phyloP scores from a whole-genome alignment of 176 grass and related monocot genomes.

The Aegilops umbellulata region DNA sequence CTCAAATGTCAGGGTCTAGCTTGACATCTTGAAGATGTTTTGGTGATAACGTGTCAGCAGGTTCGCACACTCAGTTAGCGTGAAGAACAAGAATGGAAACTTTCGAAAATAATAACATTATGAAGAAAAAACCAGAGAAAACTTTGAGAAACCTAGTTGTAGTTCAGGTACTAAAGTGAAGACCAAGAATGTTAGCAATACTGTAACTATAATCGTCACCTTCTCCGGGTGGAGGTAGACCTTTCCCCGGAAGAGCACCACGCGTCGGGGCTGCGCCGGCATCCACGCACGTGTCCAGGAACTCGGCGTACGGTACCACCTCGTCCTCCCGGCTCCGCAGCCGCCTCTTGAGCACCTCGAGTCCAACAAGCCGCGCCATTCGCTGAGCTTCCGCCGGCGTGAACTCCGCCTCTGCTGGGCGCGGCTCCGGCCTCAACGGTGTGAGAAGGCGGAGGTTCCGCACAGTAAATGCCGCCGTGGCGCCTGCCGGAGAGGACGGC shows the following conservation, averaged over 20 bases:
- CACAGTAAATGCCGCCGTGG: not conserved
- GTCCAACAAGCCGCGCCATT: slow-evolving; percentile 49
- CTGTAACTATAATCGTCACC: slow-evolving; percentile 26
- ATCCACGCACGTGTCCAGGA: slow-evolving; percentile 47
- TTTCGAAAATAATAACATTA: not conserved
- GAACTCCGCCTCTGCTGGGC: not conserved
- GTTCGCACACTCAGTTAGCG: too few relatives aligned
- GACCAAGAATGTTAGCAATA: not conserved
- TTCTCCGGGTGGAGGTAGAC: slow-evolving; percentile 69
- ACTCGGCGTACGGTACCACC: slow-evolving; percentile 35
- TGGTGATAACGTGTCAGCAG: not conserved
- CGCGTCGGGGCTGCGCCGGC: slow-evolving; percentile 43
- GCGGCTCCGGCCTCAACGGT: not conserved
- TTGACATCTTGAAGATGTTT: not conserved
- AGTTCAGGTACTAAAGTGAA: too few relatives aligned
- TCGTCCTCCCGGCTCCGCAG: slow-evolving; percentile 35
- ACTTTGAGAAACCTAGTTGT: too few relatives aligned
- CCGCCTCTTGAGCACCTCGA: slow-evolving; percentile 51
- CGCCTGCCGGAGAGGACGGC: not conserved
- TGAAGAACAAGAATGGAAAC: not conserved
- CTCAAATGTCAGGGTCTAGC: not conserved
- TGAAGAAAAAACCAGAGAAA: not conserved
- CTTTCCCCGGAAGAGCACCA: slow-evolving; percentile 63
- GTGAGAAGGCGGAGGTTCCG: not conserved
- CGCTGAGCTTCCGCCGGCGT: slow-evolving; percentile 38